Base-by-base conservation (phyloP, 768 basidiomycete species). In the Coprinopsis marcescibilis region DNA sequence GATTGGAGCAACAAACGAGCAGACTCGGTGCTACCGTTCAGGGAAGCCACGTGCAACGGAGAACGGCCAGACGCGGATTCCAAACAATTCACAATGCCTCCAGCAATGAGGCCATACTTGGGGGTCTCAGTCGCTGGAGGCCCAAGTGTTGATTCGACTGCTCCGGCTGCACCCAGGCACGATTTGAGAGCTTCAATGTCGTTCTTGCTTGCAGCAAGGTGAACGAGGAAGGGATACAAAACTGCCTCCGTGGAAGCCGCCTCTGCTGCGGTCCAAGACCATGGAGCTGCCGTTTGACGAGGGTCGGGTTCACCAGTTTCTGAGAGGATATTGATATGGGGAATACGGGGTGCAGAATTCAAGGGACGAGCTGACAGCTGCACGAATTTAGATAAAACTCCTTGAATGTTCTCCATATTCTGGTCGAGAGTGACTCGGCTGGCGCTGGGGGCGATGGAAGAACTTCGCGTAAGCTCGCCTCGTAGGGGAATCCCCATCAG, bases 241-340 rank as follows among this genome's bases (percentile, higher is more conserved):
- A 81, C 80, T 3, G 77, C 72, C 59, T 90, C 85, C 0, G 81
- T 83, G 11, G 70, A 75, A 1, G 76, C 73, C 1, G 80, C 83
- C 63, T 93, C 89, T 4, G 82, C 79, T 2, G 80, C 85, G 6
- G 89, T 92, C 69, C 76, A 80, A 6, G 83, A 73, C 89, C 88
- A 90, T 4, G 83, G 76, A 4, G 86, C 86, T 17, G 71, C 68
- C 3, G 69, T 68, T 25, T 49, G 27, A 21, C 26, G 35, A 6
- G 24, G 23, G 26, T 49, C 35, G 13, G 48, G 33, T 15, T 75
- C 61, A n/a, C 48, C 41, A 13, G 48, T 23, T 15, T 64, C 45
- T 37, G 57, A 53, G 24, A 69, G 63, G 24, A 78, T 65, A 2
- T 63, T 57, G 21, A 65, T 69, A 37, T 64, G 61, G 1, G 71